Evolutionary conservation across 176 grass and related monocot species (phyloP).

Genomic region (Aegilops tauschii): DNA sequence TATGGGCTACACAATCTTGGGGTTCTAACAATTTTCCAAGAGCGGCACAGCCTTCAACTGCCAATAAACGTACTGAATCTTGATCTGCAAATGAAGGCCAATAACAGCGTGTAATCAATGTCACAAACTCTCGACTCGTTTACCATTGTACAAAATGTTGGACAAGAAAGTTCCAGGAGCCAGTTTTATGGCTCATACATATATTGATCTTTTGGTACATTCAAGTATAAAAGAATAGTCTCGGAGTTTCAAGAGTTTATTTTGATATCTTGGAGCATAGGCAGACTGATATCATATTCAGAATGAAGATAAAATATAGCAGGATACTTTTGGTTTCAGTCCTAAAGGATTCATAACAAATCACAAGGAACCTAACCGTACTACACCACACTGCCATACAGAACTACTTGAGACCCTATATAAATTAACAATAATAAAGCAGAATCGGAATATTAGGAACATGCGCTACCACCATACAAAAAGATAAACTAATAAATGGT

Average conservation of each 20-base stretch:
- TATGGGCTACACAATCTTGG: conserved; percentile 82
- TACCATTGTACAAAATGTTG: background rate
- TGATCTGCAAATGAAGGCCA: conserved; percentile 61
- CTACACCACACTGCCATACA: background rate
- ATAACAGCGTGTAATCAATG: background rate
- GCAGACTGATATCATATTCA: background rate
- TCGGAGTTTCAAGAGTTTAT: background rate
- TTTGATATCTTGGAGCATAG: background rate
- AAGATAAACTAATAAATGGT: background rate
- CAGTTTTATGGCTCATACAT: background rate
- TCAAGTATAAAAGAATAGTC: background rate
- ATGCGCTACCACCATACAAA: background rate
- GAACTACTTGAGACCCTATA: background rate
- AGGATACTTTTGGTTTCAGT: background rate
- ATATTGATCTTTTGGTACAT: background rate
- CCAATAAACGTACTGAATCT: conserved; percentile 90
- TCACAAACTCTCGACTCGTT: background rate
- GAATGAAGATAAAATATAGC: background rate
- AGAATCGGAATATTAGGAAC: background rate
- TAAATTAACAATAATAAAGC: background rate
- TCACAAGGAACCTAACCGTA: background rate
- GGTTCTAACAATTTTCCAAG: conserved; percentile 94
- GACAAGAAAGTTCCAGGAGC: background rate
- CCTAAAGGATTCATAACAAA: background rate
- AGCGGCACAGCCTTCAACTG: conserved; percentile 94